These are phyloP conservation scores for Aspergillus awamori DNA, from an alignment of 2,329 filamentous ascomycete species.

Conservation along the genomic window DNA sequence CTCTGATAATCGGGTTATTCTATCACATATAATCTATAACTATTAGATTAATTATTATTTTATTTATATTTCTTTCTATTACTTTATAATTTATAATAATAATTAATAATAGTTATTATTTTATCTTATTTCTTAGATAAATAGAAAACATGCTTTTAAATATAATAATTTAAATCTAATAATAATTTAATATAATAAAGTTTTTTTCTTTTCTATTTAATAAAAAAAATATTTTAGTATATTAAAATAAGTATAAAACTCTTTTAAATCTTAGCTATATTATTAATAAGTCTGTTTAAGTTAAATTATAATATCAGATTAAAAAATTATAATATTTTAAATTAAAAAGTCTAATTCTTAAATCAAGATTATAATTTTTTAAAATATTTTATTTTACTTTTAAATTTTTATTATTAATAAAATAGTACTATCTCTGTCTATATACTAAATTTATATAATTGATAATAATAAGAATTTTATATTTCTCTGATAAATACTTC, in stretches of 20 bases:
- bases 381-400: background rate
- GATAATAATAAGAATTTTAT: background rate
- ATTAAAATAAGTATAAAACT: constrained; percentile 7
- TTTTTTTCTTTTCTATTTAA: background rate
- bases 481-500: background rate
- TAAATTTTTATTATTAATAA: background rate
- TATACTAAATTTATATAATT: background rate
- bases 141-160: background rate
- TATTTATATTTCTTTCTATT: no score
- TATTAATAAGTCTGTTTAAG: background rate
- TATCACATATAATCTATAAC: no score
- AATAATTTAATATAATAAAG: background rate
- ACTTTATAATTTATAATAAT: background rate
- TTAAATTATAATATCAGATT: constrained; percentile 6
- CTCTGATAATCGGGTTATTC: no score
- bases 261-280: background rate
- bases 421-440: background rate
- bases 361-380: no score
- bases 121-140: background rate
- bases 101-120: background rate
- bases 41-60: no score
- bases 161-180: background rate
- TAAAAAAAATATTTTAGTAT: background rate
- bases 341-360: constrained; percentile 2
- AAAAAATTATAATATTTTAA: constrained; percentile 1